phyloP scores from a whole-genome alignment of 768 basidiomycete genomes.

The Hygrophorus russula region DNA sequence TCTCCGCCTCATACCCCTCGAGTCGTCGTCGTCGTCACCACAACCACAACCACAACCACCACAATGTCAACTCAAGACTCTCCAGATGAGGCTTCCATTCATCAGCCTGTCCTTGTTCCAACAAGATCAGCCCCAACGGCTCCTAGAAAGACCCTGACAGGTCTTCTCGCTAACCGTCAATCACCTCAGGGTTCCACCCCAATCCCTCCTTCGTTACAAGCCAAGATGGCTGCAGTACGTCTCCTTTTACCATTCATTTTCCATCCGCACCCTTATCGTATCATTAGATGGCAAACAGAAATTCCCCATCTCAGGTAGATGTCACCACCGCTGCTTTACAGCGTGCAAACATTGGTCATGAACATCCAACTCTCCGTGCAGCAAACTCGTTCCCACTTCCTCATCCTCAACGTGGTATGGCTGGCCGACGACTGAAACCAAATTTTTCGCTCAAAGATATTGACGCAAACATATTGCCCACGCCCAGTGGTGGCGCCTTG shows the following conservation, averaged over 20 bases:
- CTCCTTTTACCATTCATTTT: slow-evolving; percentile 14
- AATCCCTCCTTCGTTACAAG: slow-evolving; percentile 83
- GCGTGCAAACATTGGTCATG: slow-evolving; percentile 17
- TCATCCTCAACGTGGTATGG: slow-evolving; percentile 18
- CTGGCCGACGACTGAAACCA: slow-evolving; percentile 39
- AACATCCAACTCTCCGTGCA: slow-evolving; percentile 18
- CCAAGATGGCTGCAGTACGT: slow-evolving; percentile 83
- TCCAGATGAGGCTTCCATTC: slow-evolving; percentile 13
- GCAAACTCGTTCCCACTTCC: slow-evolving; percentile 24
- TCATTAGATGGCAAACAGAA: slow-evolving; percentile 30
- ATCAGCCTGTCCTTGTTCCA: slow-evolving; percentile 10
- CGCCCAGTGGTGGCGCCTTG: slow-evolving; percentile 40
- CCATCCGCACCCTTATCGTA: slow-evolving; percentile 1
- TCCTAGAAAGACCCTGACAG: slow-evolving; percentile 20
- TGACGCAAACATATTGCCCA: slow-evolving; percentile 24
- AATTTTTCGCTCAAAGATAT: slow-evolving; percentile 57
- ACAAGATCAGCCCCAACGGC: slow-evolving; percentile 14
- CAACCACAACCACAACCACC: background rate
- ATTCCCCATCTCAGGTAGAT: slow-evolving; percentile 18
- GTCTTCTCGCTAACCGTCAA: slow-evolving; percentile 32
- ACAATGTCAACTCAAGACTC: background rate
- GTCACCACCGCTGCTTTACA: slow-evolving; percentile 28
- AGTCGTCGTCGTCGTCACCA: too few relatives aligned
- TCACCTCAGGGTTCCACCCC: slow-evolving; percentile 38
- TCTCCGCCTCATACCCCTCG: background rate